A percentile compares a stretch with the other conserved stretches of the same genome.
These are phyloP conservation scores for Russula brevipes DNA, from an alignment of 768 basidiomycete species.

Conservation along the genomic window DNA sequence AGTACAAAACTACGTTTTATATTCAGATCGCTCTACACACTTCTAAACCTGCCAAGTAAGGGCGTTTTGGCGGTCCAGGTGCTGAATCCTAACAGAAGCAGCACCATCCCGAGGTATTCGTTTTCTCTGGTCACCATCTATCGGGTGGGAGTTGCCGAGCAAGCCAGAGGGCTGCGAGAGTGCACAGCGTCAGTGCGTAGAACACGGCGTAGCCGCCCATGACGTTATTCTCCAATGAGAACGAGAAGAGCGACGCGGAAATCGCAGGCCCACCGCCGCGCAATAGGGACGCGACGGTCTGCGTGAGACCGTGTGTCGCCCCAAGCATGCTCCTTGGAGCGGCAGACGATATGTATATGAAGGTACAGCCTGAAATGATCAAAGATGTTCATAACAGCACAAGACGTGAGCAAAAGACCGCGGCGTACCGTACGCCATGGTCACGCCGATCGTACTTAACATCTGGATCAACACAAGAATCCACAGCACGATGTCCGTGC, in stretches of 20 bases:
- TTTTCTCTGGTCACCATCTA: neutral
- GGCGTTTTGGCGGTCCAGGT: no score
- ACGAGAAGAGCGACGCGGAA: constrained; percentile 42
- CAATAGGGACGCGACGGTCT: constrained; percentile 44
- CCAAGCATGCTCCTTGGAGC: constrained; percentile 37
- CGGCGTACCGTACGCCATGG: neutral
- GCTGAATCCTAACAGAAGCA: no score
- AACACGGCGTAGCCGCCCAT: constrained; percentile 37
- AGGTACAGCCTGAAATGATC: constrained; percentile 30
- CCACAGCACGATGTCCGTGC: neutral
- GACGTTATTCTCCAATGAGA: constrained; percentile 29
- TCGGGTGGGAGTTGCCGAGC: neutral
- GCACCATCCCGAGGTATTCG: neutral
- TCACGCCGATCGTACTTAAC: neutral
- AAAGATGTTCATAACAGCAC: constrained; percentile 36
- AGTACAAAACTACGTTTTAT: no score
- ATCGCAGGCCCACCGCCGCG: constrained; percentile 48
- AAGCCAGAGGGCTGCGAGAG: neutral
- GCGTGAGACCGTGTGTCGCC: constrained; percentile 48
- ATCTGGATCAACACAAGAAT: neutral
- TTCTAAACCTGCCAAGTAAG: no score
- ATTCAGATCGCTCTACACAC: no score
- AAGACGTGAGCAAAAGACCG: neutral
- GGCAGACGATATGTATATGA: constrained; percentile 31
- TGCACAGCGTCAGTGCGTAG: neutral